These are phyloP conservation scores for Phlebiopsis flavidoalba DNA, from an alignment of 768 basidiomycete genomes.

Conservation along the genomic window DNA sequence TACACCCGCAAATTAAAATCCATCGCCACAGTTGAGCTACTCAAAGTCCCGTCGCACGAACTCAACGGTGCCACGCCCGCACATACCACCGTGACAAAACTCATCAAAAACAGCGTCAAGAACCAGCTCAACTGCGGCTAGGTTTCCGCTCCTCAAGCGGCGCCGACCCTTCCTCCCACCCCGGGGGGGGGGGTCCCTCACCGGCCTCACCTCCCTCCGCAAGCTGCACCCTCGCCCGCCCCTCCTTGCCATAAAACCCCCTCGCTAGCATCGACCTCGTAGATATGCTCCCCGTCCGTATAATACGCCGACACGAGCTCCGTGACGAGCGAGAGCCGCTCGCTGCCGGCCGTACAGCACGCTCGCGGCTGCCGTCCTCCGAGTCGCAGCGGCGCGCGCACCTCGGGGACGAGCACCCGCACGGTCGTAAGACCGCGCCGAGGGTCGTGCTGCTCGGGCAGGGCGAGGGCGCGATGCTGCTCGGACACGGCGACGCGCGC, in stretches of 20 bases:
- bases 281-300: not conserved
- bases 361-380: not conserved
- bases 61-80: too few relatives aligned
- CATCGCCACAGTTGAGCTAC: conserved; percentile 48
- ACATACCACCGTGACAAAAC: conserved; percentile 35
- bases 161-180: conserved; percentile 14
- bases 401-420: conserved; percentile 11
- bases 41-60: too few relatives aligned
- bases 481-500: not conserved
- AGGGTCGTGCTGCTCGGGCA: not conserved
- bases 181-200: too few relatives aligned
- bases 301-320: conserved; percentile 13
- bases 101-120: conserved; percentile 30
- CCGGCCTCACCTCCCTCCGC: conserved; percentile 5
- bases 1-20: too few relatives aligned
- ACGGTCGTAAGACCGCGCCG: conserved; percentile 6
- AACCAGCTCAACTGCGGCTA: conserved; percentile 31
- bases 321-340: conserved; percentile 8
- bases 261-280: not conserved
- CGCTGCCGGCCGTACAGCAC: not conserved
- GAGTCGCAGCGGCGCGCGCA: not conserved
- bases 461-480: not conserved
- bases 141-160: conserved; percentile 27
- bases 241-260: not conserved
- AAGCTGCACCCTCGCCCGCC: not conserved